Base-by-base conservation (phyloP, 116 monocot species). In the Posidonia oceanica region DNA sequence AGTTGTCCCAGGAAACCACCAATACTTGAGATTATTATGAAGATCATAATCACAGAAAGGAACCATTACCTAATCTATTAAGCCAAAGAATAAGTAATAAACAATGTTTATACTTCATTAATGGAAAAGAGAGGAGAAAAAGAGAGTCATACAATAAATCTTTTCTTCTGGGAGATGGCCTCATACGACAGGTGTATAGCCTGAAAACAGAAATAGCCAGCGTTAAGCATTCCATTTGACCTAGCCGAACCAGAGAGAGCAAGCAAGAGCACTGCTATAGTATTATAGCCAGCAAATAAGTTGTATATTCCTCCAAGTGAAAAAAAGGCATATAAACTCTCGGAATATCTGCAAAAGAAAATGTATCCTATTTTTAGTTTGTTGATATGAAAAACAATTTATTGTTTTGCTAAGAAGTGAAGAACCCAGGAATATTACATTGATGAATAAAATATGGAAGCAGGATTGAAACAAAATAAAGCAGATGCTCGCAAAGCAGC, bases 381-480 rank as follows among this genome's bases (percentile, higher is more conserved):
- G n/a, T 48, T 48, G 48, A 48, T 12, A 7, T 7, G 7, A 48
- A 48, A 48, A 48, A 48, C 12, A 10, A 12, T 48, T 10, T 1
- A 10, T 48, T 48, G 12, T 48, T 7, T 48, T 48, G 2, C 2
- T 6, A 48, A 48, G 3, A n/a, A 15, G 7, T 14, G 22, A 53
- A 52, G 44, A 23, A 12, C 7, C 36, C 48, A 52, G 37, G 74
- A 36, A 36, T 15, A 59, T 76, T 87, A 96, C 91, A 96, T 72
- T 61, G 95, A 91, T 64, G 95, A 96, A 78, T 96, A 96, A 72
- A 96, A 96, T 64, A 96, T 75, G 38, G 95, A 96, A 52, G 95
- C 91, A 18, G 91, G 91, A 67, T 96, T 96, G 80, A 91, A 88
- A 77, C 86, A 91, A 71, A 96, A 96, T 36, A 96, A 79, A 40